Conservation (phyloP, 331 rosid genomes). For the Malus hybrid region DNA sequence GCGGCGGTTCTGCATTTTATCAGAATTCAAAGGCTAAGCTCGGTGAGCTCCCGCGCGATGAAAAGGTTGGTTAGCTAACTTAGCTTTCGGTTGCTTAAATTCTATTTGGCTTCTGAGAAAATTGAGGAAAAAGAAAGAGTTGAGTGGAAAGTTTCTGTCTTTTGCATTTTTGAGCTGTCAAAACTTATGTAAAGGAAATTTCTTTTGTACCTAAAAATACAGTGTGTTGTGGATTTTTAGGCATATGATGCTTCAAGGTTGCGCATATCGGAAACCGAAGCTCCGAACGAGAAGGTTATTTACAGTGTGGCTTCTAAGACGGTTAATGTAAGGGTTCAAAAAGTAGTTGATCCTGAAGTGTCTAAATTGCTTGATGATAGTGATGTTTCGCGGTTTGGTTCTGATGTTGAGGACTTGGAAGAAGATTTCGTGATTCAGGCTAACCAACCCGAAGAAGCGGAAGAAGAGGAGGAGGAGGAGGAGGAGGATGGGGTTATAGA, state of each 20-base stretch:
- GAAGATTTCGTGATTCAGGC: constrained; percentile 88
- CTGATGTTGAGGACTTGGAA: constrained; percentile 83
- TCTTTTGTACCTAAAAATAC: background rate
- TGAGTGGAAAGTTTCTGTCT: background rate
- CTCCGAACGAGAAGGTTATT: constrained; percentile 30
- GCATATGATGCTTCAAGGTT: constrained; percentile 86
- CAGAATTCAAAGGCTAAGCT: constrained; percentile 60
- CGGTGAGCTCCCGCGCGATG: constrained; percentile 56
- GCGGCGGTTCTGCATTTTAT: constrained; percentile 69
- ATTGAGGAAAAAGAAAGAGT: background rate
- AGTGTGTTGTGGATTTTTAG: constrained; percentile 24
- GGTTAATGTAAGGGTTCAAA: constrained; percentile 55
- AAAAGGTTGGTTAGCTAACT: constrained; percentile 44
- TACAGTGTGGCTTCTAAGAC: constrained; percentile 61
- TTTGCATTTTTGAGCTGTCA: background rate
- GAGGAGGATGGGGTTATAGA: constrained; percentile 3
- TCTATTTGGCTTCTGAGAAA: background rate
- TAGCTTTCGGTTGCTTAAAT: background rate
- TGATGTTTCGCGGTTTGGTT: constrained; percentile 65
- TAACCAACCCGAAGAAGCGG: constrained; percentile 33
- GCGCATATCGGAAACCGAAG: constrained; percentile 33
- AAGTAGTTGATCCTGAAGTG: constrained; percentile 77
- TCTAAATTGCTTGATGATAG: constrained; percentile 73
- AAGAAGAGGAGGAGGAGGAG: background rate
- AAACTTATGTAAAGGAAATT: no score